Conservation (phyloP, 768 basidiomycete species). For the Amanita rubescens region DNA sequence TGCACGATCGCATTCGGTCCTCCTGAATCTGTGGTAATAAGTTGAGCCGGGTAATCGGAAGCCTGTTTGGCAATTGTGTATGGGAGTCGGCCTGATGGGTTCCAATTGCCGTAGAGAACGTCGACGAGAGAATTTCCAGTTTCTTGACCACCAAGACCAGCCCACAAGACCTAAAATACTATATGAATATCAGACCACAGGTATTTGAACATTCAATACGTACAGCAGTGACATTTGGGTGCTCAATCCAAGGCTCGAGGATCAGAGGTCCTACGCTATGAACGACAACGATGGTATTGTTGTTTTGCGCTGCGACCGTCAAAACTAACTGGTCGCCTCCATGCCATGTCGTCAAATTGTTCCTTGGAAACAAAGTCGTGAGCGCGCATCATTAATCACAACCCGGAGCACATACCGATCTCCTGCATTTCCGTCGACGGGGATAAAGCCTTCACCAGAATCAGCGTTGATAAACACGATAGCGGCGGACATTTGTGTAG, state of each 20-base stretch:
- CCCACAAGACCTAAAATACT: conserved; percentile 47
- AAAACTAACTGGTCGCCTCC: conserved; percentile 64
- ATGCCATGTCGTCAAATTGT: conserved; percentile 70
- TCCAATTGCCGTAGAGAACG: conserved; percentile 61
- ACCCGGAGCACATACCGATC: conserved; percentile 40
- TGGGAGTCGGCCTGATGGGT: conserved; percentile 62
- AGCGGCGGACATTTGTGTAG: conserved; percentile 48
- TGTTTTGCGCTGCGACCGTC: conserved; percentile 58
- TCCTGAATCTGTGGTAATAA: conserved; percentile 33
- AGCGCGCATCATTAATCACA: too few relatives aligned
- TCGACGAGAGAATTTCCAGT: conserved; percentile 65
- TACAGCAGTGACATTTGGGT: conserved; percentile 67
- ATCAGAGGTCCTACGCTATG: conserved; percentile 58
- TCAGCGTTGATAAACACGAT: conserved; percentile 80
- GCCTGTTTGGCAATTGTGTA: conserved; percentile 65
- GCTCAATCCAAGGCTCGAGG: conserved; percentile 60
- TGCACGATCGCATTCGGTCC: conserved; percentile 30
- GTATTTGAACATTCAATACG: conserved; percentile 19
- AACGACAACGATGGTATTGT: conserved; percentile 66
- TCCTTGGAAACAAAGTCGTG: conserved; percentile 21
- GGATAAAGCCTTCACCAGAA: conserved; percentile 80
- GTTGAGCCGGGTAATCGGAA: conserved; percentile 51
- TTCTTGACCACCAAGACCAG: conserved; percentile 60
- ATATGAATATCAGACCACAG: conserved; percentile 6
- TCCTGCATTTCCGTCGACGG: conserved; percentile 72